Conservation (phyloP, 768 basidiomycete genomes). For the Chalciporus pseudorubinellus region DNA sequence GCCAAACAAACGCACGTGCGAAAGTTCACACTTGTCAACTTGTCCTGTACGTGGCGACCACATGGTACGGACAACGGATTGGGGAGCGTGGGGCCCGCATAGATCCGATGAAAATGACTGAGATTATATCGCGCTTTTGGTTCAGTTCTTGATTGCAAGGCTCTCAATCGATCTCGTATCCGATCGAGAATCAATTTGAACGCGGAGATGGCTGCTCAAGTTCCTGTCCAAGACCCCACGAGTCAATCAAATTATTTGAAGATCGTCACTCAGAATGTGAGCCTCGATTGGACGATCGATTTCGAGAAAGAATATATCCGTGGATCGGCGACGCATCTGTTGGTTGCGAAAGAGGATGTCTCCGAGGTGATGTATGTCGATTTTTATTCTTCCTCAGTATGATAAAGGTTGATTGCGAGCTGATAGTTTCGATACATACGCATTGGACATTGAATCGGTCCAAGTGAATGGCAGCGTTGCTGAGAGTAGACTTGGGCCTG, state of each 20-base stretch:
- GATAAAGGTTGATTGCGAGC: background rate
- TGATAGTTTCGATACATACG: constrained; percentile 48
- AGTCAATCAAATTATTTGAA: constrained; percentile 58
- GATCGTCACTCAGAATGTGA: constrained; percentile 46
- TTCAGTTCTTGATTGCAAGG: background rate
- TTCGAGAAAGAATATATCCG: constrained; percentile 44
- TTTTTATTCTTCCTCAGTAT: background rate
- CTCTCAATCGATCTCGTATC: background rate
- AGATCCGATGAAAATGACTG: background rate
- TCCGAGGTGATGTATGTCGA: constrained; percentile 41
- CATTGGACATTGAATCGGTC: constrained; percentile 54
- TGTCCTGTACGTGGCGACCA: no score
- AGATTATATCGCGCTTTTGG: background rate
- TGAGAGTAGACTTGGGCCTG: constrained; percentile 49
- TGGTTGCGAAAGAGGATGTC: constrained; percentile 40
- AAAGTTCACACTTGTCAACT: no score
- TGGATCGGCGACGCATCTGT: constrained; percentile 46
- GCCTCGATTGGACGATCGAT: constrained; percentile 58
- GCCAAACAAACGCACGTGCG: no score
- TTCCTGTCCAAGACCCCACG: constrained; percentile 37
- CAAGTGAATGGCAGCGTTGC: constrained; percentile 47
- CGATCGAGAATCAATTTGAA: no score
- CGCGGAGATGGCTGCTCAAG: constrained; percentile 16
- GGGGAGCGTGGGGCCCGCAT: background rate
- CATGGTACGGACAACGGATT: background rate